Evolutionary conservation across 2,329 filamentous ascomycete species (phyloP).

Genomic region (Penicillium sp.): DNA sequence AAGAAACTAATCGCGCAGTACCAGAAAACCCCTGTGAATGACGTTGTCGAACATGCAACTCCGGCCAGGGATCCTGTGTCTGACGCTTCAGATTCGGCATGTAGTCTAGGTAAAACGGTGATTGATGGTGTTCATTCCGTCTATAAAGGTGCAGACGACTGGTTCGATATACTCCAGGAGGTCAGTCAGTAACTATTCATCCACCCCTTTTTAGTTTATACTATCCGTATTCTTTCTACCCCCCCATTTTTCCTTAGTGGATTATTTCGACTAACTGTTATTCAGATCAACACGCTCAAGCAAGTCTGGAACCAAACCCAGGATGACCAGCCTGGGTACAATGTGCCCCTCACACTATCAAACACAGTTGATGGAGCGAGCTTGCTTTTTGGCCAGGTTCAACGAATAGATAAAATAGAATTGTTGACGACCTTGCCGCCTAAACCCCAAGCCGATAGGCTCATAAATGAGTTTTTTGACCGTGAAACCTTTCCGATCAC

Average conservation of each 20-base stretch:
- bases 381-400: conserved; percentile 70
- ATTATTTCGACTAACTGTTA: not conserved
- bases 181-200: not conserved
- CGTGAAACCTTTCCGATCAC: conserved; percentile 8
- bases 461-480: conserved; percentile 12
- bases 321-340: conserved; percentile 6
- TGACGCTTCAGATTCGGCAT: conserved; percentile 1
- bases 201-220: no score
- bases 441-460: conserved; percentile 49
- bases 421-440: conserved; percentile 74
- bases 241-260: not conserved
- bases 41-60: not conserved
- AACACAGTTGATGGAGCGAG: conserved; percentile 61
- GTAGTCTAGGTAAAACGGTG: conserved; percentile 6
- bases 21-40: not conserved
- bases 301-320: conserved; percentile 13
- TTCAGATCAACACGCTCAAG: conserved; percentile 14
- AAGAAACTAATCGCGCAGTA: conserved; percentile 68
- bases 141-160: conserved; percentile 13
- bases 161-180: conserved; percentile 15
- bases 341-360: not conserved
- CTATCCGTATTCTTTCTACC: not conserved
- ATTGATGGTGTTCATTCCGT: conserved; percentile 13
- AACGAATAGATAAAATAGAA: conserved; percentile 70
- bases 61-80: not conserved